Evolutionary conservation across 2,329 filamentous ascomycete genomes (phyloP).

Genomic region (Microdochium trichocladiopsis): DNA sequence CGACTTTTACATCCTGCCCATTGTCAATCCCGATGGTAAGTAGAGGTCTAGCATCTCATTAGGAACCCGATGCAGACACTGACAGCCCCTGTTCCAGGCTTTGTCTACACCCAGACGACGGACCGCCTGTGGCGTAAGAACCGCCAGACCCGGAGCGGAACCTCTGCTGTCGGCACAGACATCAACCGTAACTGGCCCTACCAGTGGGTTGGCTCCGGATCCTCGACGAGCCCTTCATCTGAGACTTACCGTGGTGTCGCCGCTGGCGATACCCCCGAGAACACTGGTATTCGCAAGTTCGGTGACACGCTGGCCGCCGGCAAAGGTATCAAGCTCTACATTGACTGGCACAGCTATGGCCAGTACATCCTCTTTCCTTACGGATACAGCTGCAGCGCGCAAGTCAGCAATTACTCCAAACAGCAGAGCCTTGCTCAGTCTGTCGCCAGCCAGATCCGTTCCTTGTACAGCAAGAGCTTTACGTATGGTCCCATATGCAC

Average conservation of each 20-base stretch:
- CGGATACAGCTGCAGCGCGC: constrained; percentile 43
- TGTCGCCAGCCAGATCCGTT: constrained; percentile 19
- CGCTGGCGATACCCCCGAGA: constrained; percentile 38
- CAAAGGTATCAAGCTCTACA: constrained; percentile 45
- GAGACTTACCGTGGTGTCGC: constrained; percentile 34
- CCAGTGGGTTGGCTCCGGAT: constrained; percentile 33
- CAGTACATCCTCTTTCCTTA: constrained; percentile 48
- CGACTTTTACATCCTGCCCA: constrained; percentile 50
- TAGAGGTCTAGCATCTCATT: background rate
- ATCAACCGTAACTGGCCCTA: constrained; percentile 47
- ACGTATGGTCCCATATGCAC: constrained; percentile 28
- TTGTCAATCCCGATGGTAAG: constrained; percentile 45
- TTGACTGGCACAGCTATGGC: constrained; percentile 53
- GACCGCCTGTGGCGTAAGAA: constrained; percentile 49
- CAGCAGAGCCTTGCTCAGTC: constrained; percentile 32
- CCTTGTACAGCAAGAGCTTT: constrained; percentile 23
- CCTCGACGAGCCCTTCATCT: constrained; percentile 35
- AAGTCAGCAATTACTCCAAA: constrained; percentile 31
- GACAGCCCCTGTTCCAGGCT: constrained; percentile 23
- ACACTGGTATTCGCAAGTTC: constrained; percentile 36
- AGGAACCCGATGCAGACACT: background rate
- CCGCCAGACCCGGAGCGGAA: constrained; percentile 29
- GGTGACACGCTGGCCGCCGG: constrained; percentile 28
- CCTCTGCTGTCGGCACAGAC: constrained; percentile 39
- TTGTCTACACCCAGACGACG: constrained; percentile 41